Conservation (phyloP, 257 asterid genomes). For the Penstemon newberryi region DNA sequence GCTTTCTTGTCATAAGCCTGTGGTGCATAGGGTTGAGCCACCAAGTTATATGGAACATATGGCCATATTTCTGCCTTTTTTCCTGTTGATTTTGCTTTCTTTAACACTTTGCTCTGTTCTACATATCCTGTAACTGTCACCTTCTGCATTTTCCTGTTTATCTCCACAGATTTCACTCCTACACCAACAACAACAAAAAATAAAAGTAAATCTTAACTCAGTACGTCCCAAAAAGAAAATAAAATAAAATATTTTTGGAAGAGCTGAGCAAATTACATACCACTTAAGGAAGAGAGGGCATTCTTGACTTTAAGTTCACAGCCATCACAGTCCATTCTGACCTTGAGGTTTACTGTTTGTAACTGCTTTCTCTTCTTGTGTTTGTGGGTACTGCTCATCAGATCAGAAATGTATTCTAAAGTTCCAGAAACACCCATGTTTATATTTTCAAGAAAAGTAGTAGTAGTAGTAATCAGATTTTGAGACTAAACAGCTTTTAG, state of each 20-base stretch:
- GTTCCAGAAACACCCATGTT: slow-evolving; percentile 78
- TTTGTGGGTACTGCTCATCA: slow-evolving; percentile 54
- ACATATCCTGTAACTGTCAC: slow-evolving; percentile 74
- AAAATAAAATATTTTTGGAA: no score
- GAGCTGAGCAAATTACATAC: slow-evolving; percentile 28
- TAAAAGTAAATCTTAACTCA: no score
- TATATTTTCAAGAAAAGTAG: neutral
- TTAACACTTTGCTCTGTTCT: slow-evolving; percentile 70
- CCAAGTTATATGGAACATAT: slow-evolving; percentile 78
- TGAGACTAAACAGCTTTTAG: neutral
- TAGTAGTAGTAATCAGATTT: neutral
- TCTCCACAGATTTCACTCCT: slow-evolving; percentile 84
- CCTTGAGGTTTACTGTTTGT: slow-evolving; percentile 74
- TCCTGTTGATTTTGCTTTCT: slow-evolving; percentile 79
- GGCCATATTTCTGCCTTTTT: slow-evolving; percentile 93
- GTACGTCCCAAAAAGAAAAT: neutral
- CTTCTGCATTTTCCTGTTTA: slow-evolving; percentile 78
- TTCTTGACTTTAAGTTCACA: slow-evolving; percentile 88
- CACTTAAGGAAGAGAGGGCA: slow-evolving; percentile 67
- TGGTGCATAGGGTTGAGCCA: slow-evolving; percentile 82
- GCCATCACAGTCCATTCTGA: slow-evolving; percentile 95
- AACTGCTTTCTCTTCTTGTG: slow-evolving; percentile 69
- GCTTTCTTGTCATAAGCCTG: slow-evolving; percentile 84
- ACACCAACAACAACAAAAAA: neutral
- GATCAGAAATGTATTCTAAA: slow-evolving; percentile 68